A percentile compares a stretch with the other conserved stretches of the same genome.
phyloP scores from a whole-genome alignment of 257 asterid species.

The Henckelia pumila region DNA sequence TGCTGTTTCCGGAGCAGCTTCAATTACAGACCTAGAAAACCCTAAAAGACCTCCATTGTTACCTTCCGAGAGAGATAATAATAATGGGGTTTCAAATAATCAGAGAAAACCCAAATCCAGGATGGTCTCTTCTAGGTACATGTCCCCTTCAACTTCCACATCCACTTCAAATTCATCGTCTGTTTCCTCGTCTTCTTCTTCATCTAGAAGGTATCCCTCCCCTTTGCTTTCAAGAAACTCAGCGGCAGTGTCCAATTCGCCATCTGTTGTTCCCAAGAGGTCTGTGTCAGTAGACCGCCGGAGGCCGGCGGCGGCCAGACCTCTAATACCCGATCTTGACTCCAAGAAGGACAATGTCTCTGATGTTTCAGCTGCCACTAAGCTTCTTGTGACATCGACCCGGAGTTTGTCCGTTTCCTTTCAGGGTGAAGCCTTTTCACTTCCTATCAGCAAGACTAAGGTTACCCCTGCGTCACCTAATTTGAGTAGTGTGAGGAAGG shows the following conservation, averaged over 20 bases:
- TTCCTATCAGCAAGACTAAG: constrained; percentile 84
- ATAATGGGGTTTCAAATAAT: constrained; percentile 48
- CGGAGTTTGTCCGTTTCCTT: constrained; percentile 90
- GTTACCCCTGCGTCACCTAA: constrained; percentile 68
- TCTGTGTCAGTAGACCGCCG: constrained; percentile 82
- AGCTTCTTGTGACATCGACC: constrained; percentile 71
- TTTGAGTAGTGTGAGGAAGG: constrained; percentile 62
- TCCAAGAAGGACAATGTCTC: constrained; percentile 40
- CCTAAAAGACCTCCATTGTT: constrained; percentile 71
- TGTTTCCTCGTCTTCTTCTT: constrained; percentile 52
- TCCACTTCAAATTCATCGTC: constrained; percentile 79
- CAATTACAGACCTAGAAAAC: constrained; percentile 49
- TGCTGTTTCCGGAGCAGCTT: constrained; percentile 84
- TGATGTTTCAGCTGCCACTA: constrained; percentile 73
- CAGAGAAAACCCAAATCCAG: constrained; percentile 72
- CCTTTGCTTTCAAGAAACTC: constrained; percentile 65
- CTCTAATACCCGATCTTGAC: constrained; percentile 62
- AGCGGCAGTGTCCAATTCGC: constrained; percentile 37
- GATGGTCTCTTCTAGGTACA: constrained; percentile 74
- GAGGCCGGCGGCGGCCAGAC: constrained; percentile 49
- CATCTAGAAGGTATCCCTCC: constrained; percentile 77
- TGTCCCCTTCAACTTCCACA: constrained; percentile 84
- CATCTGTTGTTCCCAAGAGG: constrained; percentile 65
- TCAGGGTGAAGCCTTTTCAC: constrained; percentile 84
- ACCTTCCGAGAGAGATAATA: constrained; percentile 74